Conservation (phyloP, 805 yeast species). For the Ogataea corticis region DNA sequence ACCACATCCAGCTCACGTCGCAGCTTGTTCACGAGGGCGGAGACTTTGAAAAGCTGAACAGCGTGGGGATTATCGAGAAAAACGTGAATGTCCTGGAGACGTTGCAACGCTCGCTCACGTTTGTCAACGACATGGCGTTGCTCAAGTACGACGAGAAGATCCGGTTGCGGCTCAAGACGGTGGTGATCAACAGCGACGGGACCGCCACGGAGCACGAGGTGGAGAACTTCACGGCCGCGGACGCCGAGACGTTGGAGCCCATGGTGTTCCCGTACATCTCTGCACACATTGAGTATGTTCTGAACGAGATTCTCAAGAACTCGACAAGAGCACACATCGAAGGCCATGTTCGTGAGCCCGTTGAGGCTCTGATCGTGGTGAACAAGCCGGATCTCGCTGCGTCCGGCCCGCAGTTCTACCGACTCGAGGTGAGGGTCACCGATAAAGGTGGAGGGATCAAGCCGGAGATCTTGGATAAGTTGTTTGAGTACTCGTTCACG, state of each 20-base stretch:
- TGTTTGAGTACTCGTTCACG: conserved; percentile 85
- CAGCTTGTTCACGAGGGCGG: conserved; percentile 39
- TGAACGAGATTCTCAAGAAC: conserved; percentile 85
- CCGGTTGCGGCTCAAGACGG: conserved; percentile 51
- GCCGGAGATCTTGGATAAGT: conserved; percentile 59
- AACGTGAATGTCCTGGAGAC: conserved; percentile 63
- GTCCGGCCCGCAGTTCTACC: conserved; percentile 27
- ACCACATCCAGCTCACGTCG: conserved; percentile 67
- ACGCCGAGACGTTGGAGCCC: conserved; percentile 13
- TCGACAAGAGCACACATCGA: conserved; percentile 88
- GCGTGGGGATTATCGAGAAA: conserved; percentile 67
- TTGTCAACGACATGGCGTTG: conserved; percentile 80
- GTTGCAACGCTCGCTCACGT: conserved; percentile 62
- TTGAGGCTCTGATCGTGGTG: conserved; percentile 47
- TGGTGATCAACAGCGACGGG: conserved; percentile 30
- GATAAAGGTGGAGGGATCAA: conserved; percentile 91
- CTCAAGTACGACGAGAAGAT: conserved; percentile 82
- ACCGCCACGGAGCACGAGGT: conserved; percentile 32
- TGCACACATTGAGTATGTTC: conserved; percentile 81
- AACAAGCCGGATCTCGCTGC: conserved; percentile 28
- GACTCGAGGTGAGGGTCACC: conserved; percentile 69
- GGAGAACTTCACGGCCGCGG: conserved; percentile 33
- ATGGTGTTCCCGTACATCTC: conserved; percentile 80
- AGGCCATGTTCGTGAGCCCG: conserved; percentile 47
- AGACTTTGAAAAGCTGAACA: conserved; percentile 39